A percentile compares a stretch with the other conserved stretches of the same genome.
phyloP scores from a whole-genome alignment of 2,329 filamentous ascomycete species.

The Fusarium sp. region DNA sequence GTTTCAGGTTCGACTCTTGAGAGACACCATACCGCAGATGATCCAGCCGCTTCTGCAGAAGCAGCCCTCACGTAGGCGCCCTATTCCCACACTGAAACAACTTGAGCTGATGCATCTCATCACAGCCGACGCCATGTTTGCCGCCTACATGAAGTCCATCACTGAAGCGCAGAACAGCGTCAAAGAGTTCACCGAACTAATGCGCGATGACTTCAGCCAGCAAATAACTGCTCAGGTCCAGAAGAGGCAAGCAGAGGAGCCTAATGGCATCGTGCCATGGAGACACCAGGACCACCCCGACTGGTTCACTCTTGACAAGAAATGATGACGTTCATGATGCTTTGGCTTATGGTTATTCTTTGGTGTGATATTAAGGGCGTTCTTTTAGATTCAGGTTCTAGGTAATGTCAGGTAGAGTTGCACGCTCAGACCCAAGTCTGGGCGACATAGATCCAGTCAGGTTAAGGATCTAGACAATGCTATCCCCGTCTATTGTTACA shows the following conservation, averaged over 20 bases:
- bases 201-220: conserved; percentile 60
- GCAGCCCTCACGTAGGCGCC: conserved; percentile 62
- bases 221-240: conserved; percentile 64
- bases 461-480: neutral
- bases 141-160: conserved; percentile 61
- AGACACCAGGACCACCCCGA: conserved; percentile 68
- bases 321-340: conserved; percentile 17
- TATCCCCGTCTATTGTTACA: neutral
- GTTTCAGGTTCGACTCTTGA: conserved; percentile 49
- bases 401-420: neutral
- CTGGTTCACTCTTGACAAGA: conserved; percentile 60
- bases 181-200: conserved; percentile 61
- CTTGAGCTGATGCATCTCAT: conserved; percentile 22
- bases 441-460: neutral
- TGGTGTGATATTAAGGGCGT: conserved; percentile 10
- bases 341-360: conserved; percentile 15
- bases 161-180: conserved; percentile 63
- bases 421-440: neutral
- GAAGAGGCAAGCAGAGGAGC: conserved; percentile 66
- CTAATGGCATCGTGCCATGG: conserved; percentile 70
- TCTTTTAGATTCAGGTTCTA: conserved; percentile 5
- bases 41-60: conserved; percentile 63
- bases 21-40: conserved; percentile 54
- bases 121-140: conserved; percentile 64
- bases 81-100: conserved; percentile 28